A percentile compares a stretch with the other conserved stretches of the same genome.
Conservation (phyloP, 371 early-diverging fungal genomes). For the Rhizomucor miehei region DNA sequence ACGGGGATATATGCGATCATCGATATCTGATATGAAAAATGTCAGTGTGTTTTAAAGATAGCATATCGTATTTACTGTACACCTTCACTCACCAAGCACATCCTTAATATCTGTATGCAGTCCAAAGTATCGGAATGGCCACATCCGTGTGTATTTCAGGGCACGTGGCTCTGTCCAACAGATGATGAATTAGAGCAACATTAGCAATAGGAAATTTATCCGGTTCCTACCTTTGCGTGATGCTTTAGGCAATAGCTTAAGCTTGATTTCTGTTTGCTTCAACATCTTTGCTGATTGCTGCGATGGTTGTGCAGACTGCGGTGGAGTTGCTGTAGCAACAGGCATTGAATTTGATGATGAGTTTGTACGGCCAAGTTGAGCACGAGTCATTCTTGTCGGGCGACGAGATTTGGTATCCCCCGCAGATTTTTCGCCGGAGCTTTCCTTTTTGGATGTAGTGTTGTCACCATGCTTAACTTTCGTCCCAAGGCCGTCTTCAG, state of each 20-base stretch:
- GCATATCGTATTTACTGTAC: not conserved
- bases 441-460: too few species aligned
- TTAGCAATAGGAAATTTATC: not conserved
- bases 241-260: not conserved
- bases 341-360: not conserved
- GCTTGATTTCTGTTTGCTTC: not conserved
- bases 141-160: constrained; percentile 54
- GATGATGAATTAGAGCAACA: not conserved
- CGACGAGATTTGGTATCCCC: not conserved
- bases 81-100: constrained; percentile 29
- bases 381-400: not conserved
- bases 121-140: constrained; percentile 90
- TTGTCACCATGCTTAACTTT: not conserved
- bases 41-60: not conserved
- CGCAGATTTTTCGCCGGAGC: too few species aligned
- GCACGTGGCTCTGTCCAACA: not conserved
- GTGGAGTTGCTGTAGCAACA: not conserved
- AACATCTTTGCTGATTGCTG: not conserved
- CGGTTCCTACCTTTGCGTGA: not conserved
- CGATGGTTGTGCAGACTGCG: not conserved
- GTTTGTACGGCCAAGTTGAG: not conserved
- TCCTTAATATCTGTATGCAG: constrained; percentile 65
- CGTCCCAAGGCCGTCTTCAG: not conserved
- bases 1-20: constrained; percentile 79
- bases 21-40: constrained; percentile 36